Base-by-base conservation (phyloP, 1,284 basidiomycete genomes). In the Somion occarium region DNA sequence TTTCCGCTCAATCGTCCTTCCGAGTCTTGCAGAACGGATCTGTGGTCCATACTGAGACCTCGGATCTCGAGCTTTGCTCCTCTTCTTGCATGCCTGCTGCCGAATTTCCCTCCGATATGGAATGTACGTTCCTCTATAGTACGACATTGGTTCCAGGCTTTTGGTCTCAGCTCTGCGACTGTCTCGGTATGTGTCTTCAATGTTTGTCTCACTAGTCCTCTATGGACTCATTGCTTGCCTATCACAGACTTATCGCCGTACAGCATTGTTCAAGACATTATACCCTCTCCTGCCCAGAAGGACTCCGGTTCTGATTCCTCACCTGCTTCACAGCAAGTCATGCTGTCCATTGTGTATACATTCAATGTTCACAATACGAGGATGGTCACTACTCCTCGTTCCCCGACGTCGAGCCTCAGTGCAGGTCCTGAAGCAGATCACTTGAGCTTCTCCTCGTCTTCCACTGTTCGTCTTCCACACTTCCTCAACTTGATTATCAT, bases 111-210 rank as follows among this genome's bases (percentile, higher is more conserved):
- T 64, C 63, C 19, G 64, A 63, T 47, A 56, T 63, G 42, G 66
- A 73, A 30, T 70, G 67, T 38, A 44, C 54, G 2, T 66, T 73
- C 44, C 63, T 86, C 23, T 87, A 88, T 66, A 78, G 74, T 55
- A 83, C 81, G 1, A 59, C 70, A 1, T 71, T 88, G 24, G 77
- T 80, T 2, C 85, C 85, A 9, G 69, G 69, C 43, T 85, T 75
- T 60, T 88, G 85, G 85, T 64, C 73, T 15, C 73, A 68, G 19
- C 71, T 88, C 39, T 75, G 74, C 51, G 64, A 73, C 49, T 73
- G 73, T 41, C 53, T 71, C 57, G 79, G 85, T 85, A 58, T 55
- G 76, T 68, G 12, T 18, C 26, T 30, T 46, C 26, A 24, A 12
- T 43, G 30, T 39, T 4, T 30, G 4, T 47, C 15, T 4, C 38